Conservation (phyloP, 345 rosid genomes). For the Mercurialis annua region DNA sequence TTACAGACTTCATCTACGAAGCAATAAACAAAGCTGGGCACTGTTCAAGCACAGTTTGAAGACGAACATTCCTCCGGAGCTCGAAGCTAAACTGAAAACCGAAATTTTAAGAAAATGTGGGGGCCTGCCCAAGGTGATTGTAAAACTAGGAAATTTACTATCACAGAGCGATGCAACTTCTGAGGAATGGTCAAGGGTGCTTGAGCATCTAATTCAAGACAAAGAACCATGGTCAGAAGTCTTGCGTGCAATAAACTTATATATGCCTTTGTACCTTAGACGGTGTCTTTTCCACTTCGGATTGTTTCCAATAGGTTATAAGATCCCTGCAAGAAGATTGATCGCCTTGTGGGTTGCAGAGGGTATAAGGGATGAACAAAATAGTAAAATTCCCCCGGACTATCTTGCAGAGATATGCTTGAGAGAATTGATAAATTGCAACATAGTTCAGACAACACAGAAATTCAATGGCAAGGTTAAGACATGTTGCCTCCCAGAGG, state of each 20-base stretch:
- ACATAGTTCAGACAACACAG: background rate
- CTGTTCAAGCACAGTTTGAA: no score
- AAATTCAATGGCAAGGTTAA: background rate
- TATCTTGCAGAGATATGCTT: conserved; percentile 16
- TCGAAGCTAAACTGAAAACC: no score
- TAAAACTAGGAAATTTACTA: conserved; percentile 13
- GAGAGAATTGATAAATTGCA: conserved; percentile 5
- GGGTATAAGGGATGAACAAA: background rate
- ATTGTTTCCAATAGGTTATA: conserved; percentile 23
- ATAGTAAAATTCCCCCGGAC: conserved; percentile 11
- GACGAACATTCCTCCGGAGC: no score
- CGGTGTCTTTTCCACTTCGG: background rate
- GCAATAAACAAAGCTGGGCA: no score
- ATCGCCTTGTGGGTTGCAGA: background rate
- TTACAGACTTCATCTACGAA: no score
- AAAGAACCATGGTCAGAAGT: background rate
- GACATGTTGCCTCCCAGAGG: background rate
- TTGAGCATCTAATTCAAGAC: conserved; percentile 4
- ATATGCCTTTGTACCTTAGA: conserved; percentile 19
- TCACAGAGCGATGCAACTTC: conserved; percentile 16
- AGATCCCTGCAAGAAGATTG: conserved; percentile 19
- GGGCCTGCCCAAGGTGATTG: background rate
- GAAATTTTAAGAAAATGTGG: conserved; percentile 20
- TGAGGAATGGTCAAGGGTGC: conserved; percentile 8
- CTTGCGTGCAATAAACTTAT: conserved; percentile 13